A percentile compares a stretch with the other conserved stretches of the same genome.
phyloP scores from a whole-genome alignment of 2,329 filamentous ascomycete species.

The Sporothrix curviconia region DNA sequence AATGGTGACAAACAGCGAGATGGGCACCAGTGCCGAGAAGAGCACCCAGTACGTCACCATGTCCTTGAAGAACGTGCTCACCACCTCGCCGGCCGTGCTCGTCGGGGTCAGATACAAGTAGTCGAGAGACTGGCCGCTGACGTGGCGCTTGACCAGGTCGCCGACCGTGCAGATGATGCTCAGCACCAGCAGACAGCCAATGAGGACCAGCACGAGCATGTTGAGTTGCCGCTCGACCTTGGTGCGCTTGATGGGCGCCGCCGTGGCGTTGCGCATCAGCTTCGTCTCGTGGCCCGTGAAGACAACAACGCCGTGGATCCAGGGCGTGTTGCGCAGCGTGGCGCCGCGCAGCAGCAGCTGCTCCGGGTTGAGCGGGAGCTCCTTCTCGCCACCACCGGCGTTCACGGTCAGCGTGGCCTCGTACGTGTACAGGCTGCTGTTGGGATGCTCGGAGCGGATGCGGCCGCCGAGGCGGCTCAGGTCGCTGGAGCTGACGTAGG shows the following conservation, averaged over 20 bases:
- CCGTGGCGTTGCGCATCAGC: conserved; percentile 96
- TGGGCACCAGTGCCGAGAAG: conserved; percentile 92
- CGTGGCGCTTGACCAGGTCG: conserved; percentile 72
- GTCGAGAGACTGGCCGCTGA: conserved; percentile 52
- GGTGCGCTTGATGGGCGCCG: conserved; percentile 94
- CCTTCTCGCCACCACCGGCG: conserved; percentile 84
- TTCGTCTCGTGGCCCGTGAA: conserved; percentile 98
- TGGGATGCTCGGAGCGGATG: conserved; percentile 90
- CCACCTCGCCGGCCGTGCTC: conserved; percentile 49
- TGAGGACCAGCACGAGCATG: conserved; percentile 82
- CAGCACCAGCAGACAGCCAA: conserved; percentile 73
- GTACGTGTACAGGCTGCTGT: conserved; percentile 97
- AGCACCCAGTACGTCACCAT: conserved; percentile 98
- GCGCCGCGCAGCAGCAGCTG: conserved; percentile 89
- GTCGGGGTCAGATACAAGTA: conserved; percentile 66
- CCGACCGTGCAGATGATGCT: conserved; percentile 88
- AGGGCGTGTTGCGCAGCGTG: conserved; percentile 90
- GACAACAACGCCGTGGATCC: conserved; percentile 93
- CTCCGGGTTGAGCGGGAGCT: conserved; percentile 81
- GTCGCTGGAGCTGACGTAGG: conserved; percentile 79
- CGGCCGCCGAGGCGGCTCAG: conserved; percentile 79
- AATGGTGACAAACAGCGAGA: conserved; percentile 94
- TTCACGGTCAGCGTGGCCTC: conserved; percentile 93
- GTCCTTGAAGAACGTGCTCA: conserved; percentile 81
- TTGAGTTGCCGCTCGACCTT: conserved; percentile 94